These are phyloP conservation scores for Microcos paniculata DNA, from an alignment of 345 rosid genomes.

Conservation along the genomic window DNA sequence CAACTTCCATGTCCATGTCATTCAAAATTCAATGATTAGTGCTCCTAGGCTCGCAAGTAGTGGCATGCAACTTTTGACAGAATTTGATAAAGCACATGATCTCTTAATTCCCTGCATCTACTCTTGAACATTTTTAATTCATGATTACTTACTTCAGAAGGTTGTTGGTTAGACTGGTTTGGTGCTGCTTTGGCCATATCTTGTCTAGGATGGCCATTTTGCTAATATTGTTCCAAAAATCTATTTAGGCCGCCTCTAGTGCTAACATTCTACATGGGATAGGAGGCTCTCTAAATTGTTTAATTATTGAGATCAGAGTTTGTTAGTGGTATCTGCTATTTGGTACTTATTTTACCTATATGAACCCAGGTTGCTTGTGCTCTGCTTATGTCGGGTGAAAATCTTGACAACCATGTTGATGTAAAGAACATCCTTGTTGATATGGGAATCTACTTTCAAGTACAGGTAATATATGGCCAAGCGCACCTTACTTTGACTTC, in stretches of 20 bases:
- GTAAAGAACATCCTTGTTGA: conserved; percentile 68
- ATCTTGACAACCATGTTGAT: conserved; percentile 58
- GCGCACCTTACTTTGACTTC: neutral
- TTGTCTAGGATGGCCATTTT: neutral
- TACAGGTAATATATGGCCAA: conserved; percentile 46
- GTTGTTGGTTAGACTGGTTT: neutral
- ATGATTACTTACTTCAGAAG: neutral
- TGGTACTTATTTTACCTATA: neutral
- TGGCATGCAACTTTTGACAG: neutral
- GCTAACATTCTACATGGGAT: neutral
- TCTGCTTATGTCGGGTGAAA: conserved; percentile 70
- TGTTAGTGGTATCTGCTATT: neutral
- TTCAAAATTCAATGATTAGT: conserved; percentile 1
- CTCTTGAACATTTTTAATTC: neutral
- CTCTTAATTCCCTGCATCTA: neutral
- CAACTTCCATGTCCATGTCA: neutral
- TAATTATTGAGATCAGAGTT: neutral
- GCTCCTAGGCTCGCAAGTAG: neutral
- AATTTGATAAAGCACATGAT: neutral
- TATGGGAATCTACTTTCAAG: conserved; percentile 81
- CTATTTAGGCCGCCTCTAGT: neutral
- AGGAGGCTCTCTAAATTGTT: neutral
- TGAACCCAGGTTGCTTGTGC: conserved; percentile 77
- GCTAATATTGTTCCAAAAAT: neutral
- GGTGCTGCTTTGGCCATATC: conserved; percentile 1